Percentiles rank a stretch among this genome's conserved stretches.
These are phyloP conservation scores for Lagerstroemia fauriei DNA, from an alignment of 441 rosid species.

Conservation along the genomic window DNA sequence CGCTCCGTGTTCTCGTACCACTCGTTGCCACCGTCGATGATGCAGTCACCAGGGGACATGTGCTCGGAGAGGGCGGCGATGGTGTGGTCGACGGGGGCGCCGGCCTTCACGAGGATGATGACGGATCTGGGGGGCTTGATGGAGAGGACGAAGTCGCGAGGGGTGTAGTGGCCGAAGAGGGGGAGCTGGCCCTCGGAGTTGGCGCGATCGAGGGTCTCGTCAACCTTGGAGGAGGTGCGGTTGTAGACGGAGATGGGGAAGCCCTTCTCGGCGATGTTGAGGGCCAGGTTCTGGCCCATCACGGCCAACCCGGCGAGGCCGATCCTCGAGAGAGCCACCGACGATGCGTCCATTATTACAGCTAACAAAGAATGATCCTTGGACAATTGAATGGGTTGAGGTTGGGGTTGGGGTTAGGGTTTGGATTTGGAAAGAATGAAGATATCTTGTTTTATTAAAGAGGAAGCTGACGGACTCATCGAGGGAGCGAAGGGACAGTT, in stretches of 20 bases:
- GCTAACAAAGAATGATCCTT: neutral
- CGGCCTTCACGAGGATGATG: constrained; percentile 90
- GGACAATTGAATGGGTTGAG: neutral
- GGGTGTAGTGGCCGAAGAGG: constrained; percentile 63
- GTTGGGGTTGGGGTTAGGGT: neutral
- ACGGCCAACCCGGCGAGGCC: constrained; percentile 91
- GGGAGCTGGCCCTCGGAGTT: constrained; percentile 68
- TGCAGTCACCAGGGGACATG: constrained; percentile 78
- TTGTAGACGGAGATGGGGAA: constrained; percentile 94
- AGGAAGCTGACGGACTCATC: constrained; percentile 57
- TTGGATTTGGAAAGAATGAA: neutral
- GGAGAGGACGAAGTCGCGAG: constrained; percentile 87
- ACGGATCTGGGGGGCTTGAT: constrained; percentile 81
- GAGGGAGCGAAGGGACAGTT: constrained; percentile 53
- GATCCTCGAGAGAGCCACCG: constrained; percentile 54
- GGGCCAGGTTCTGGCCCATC: constrained; percentile 90
- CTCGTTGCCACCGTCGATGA: constrained; percentile 93
- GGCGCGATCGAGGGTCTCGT: constrained; percentile 78
- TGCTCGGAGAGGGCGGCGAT: constrained; percentile 70
- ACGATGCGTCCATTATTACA: constrained; percentile 49
- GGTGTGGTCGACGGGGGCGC: constrained; percentile 85
- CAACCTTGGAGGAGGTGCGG: constrained; percentile 79
- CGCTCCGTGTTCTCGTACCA: constrained; percentile 92
- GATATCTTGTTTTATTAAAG: neutral
- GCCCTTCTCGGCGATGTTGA: constrained; percentile 86